Evolutionary conservation across 495 filamentous ascomycete genomes (phyloP), one percentile per base, ranked within the genome.

Genomic region (Hypoxylon lienhwacheense): DNA sequence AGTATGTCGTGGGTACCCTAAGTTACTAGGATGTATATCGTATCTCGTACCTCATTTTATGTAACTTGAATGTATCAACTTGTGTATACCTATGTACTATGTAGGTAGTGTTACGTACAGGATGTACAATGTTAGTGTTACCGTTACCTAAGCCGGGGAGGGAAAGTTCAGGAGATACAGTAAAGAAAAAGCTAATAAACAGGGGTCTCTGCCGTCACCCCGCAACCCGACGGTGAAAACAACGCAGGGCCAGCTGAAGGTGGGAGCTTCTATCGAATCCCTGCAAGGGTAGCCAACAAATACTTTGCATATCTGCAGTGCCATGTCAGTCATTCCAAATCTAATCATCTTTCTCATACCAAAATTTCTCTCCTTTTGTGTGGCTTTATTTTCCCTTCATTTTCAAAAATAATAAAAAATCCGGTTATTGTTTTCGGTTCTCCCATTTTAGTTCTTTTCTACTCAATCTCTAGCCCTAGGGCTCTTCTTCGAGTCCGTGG

Each of bases 151-250:
- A 41, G 37, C 21, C 20, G 37, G n/a, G 37, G n/a, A 6, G 33
- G 15, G 11, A 2, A 41, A 25, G 11, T 40, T 12, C 14, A 2
- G 19, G 17, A 24, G 5, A 26, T 26, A 8, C 8, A 26, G 5
- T 8, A 37, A 10, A 17, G 4, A 42, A 5, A 24, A 10, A 11
- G 28, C 12, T 8, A 21, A 20, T n/a, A 21, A 17, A 25, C 39
- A 41, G 40, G 47, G 29, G 46, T 37, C 14, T 21, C 44, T 22
- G 51, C 65, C 61, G 65, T 67, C 59, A 64, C 65, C 62, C 62
- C 65, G 65, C 65, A 65, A 67, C 65, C 52, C 53, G 53, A 45
- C 54, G 33, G 48, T 53, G 39, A 67, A 65, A 67, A 67, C 65
- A 67, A 66, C 55, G 29, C 56, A 48, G 19, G 34, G 19, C 36